Percentiles rank a stretch among this genome's conserved stretches.
Evolutionary conservation across 1,284 basidiomycete species (phyloP).

Genomic region (Cutaneotrichosporon sp.): DNA sequence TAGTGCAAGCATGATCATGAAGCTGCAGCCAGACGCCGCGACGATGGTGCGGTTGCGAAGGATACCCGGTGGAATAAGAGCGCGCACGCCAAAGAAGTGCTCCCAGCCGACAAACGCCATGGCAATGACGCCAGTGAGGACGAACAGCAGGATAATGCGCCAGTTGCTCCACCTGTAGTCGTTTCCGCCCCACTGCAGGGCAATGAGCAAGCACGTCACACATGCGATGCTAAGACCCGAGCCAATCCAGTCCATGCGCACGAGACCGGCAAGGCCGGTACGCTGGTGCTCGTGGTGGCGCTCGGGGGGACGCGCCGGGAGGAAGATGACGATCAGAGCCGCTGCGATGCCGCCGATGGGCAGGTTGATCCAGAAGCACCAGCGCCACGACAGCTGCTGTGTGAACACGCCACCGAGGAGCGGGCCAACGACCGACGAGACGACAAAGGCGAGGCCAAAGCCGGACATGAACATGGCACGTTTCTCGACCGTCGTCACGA

Average conservation of each 20-base stretch:
- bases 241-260: slow-evolving; percentile 49
- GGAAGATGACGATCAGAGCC: slow-evolving; percentile 45
- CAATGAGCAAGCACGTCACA: slow-evolving; percentile 49
- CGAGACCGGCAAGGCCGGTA: slow-evolving; percentile 27
- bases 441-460: slow-evolving; percentile 47
- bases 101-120: slow-evolving; percentile 47
- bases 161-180: slow-evolving; percentile 35
- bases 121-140: slow-evolving; percentile 41
- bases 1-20: slow-evolving; percentile 49
- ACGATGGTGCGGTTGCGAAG: slow-evolving; percentile 43
- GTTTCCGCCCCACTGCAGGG: slow-evolving; percentile 51
- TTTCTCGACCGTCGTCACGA: slow-evolving; percentile 47
- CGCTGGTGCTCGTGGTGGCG: slow-evolving; percentile 46
- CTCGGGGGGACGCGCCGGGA: slow-evolving; percentile 50
- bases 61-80: slow-evolving; percentile 35
- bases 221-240: slow-evolving; percentile 44
- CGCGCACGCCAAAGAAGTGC: slow-evolving; percentile 39
- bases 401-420: slow-evolving; percentile 50
- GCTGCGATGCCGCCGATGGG: slow-evolving; percentile 47
- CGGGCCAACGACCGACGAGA: slow-evolving; percentile 44
- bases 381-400: slow-evolving; percentile 51
- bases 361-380: slow-evolving; percentile 53
- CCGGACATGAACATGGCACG: slow-evolving; percentile 45
- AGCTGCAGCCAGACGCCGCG: slow-evolving; percentile 40
- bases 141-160: slow-evolving; percentile 45